Base-by-base conservation (phyloP, 257 asterid species). In the Nicotiana knightiana region DNA sequence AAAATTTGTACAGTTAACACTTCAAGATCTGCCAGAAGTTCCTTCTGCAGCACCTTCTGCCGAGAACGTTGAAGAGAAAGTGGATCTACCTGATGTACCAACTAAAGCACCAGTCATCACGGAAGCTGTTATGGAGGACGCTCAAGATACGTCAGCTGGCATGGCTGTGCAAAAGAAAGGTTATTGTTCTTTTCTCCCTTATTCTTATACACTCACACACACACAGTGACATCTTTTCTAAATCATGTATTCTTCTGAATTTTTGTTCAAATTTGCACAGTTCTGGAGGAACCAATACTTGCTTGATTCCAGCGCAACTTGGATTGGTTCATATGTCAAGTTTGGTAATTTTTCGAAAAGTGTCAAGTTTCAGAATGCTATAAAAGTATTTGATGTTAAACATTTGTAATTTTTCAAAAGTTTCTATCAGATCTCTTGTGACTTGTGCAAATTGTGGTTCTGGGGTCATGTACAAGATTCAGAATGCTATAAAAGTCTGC, bases 51-150 rank as follows among this genome's bases (percentile, higher is more conserved):
- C 71, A 55, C 85, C 88, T 33, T 39, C 90, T 53, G 68, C 83
- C 37, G 85, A 82, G 64, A 88, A 90, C 77, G 43, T 26, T 8
- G 95, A 91, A 85, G 96, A 90, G 57, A 76, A 80, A 84, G 82
- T 94, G 81, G 94, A 96, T 88, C 98, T 96, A 85, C 98, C 99
- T 63, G 95, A 90, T 26, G 97, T 92, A 65, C 98, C 98, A 32
- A 89, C 91, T 6, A 94, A 87, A 87, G 86, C 87, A 28, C 97
- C 97, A 5, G 84, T 71, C 81, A 32, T 89, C 35, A n/a, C 89
- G 12, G 89, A 85, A 61, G 81, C 85, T 15, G 68, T 32, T 73
- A 48, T 26, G 1, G 63, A 73, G 63, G 79, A 73, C 67, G 75
- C 88, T 16, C 88, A 87, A 64, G 70, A 83, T 62, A 79, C 68